phyloP scores from a whole-genome alignment of 2,329 filamentous ascomycete genomes.

The Scedosporium aurantiacum region DNA sequence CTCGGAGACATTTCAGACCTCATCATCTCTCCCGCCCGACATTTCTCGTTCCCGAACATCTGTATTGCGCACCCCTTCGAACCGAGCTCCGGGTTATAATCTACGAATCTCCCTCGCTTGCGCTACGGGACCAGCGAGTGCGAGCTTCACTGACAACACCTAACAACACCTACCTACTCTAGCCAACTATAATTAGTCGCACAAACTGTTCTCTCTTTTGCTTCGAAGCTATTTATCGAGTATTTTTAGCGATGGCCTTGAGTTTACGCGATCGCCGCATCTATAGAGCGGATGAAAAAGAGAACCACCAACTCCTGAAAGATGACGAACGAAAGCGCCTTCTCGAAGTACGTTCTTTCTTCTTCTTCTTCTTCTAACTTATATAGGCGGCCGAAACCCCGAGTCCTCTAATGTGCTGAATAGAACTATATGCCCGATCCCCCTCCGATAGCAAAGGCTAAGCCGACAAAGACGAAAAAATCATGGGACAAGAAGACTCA shows the following conservation, averaged over 20 bases:
- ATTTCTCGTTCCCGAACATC: not conserved
- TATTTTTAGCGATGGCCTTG: constrained; percentile 15
- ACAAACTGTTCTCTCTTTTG: not conserved
- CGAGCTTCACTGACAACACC: not conserved
- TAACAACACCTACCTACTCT: not conserved
- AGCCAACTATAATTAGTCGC: not conserved
- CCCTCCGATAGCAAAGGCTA: not conserved
- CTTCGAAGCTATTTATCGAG: not conserved
- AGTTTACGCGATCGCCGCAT: constrained; percentile 22
- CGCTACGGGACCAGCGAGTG: no score
- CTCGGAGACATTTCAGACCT: not conserved
- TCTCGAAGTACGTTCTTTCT: constrained; percentile 19
- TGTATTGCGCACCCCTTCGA: no score
- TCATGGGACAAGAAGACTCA: constrained; percentile 13
- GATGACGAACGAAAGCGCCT: constrained; percentile 26
- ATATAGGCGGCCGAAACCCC: no score
- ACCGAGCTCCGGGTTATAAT: no score
- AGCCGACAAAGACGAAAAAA: not conserved
- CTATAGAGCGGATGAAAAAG: constrained; percentile 28
- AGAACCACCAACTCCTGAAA: constrained; percentile 21
- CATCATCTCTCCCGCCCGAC: not conserved
- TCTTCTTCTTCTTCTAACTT: not conserved
- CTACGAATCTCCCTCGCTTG: no score
- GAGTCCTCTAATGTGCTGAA: no score
- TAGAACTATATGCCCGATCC: constrained; percentile 2